phyloP scores from a whole-genome alignment of 306 rosid species.

The Castanea sativa region DNA sequence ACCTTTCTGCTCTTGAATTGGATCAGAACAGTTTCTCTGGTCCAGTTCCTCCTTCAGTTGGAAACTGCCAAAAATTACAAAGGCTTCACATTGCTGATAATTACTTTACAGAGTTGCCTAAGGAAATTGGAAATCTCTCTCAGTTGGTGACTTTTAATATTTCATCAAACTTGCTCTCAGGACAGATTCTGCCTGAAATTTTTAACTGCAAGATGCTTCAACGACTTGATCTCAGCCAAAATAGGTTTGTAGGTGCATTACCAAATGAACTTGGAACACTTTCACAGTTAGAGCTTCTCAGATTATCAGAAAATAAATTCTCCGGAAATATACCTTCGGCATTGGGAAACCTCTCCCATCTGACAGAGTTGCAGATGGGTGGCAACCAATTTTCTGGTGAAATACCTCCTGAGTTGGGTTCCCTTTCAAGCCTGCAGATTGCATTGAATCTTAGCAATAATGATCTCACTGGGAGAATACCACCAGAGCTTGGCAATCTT shows the following conservation, averaged over 20 bases:
- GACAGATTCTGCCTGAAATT: constrained; percentile 62
- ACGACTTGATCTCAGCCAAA: constrained; percentile 82
- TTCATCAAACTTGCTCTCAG: constrained; percentile 68
- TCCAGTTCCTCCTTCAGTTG: constrained; percentile 61
- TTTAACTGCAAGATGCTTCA: constrained; percentile 74
- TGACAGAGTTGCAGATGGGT: constrained; percentile 85
- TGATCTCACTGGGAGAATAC: constrained; percentile 71
- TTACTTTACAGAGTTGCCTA: constrained; percentile 71
- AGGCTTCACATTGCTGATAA: constrained; percentile 88
- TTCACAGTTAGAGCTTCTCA: constrained; percentile 77
- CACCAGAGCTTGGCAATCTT: constrained; percentile 68
- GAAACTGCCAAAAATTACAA: constrained; percentile 67
- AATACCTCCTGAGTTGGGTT: constrained; percentile 79
- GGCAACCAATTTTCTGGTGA: constrained; percentile 70
- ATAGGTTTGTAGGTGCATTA: constrained; percentile 56
- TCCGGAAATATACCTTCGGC: constrained; percentile 68
- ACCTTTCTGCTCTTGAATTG: constrained; percentile 71
- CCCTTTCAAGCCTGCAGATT: constrained; percentile 80
- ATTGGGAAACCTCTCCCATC: constrained; percentile 65
- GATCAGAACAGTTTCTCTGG: constrained; percentile 77
- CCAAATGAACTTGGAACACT: constrained; percentile 80
- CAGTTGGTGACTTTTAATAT: constrained; percentile 83
- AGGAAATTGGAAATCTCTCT: constrained; percentile 76
- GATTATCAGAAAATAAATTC: constrained; percentile 67
- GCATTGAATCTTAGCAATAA: constrained; percentile 89